Percentiles rank a stretch among this genome's conserved stretches.
Conservation (phyloP, 1,139 yeast genomes). For the Sugiyamaella grinbergsii region DNA sequence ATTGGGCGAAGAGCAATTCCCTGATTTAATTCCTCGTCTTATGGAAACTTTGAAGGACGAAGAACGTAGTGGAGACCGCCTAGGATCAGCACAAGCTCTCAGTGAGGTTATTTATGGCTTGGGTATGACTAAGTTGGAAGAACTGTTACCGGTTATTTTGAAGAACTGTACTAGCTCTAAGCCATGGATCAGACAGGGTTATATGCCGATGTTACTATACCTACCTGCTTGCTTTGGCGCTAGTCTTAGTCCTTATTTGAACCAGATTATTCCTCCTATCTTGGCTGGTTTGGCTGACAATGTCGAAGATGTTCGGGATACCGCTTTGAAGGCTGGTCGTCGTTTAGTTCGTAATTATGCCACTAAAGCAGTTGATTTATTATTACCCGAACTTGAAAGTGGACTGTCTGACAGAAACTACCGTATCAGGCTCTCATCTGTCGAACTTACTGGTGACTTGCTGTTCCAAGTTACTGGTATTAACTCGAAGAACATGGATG, state of each 20-base stretch:
- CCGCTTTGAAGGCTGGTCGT: conserved; percentile 90
- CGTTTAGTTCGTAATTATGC: conserved; percentile 91
- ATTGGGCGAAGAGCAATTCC: conserved; percentile 95
- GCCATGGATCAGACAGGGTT: conserved; percentile 83
- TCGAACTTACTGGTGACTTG: conserved; percentile 95
- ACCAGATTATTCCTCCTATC: conserved; percentile 84
- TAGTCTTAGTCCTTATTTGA: conserved; percentile 86
- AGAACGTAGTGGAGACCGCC: conserved; percentile 82
- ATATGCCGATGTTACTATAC: conserved; percentile 84
- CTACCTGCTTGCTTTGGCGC: conserved; percentile 94
- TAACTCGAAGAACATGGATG: conserved; percentile 56
- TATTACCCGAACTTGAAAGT: conserved; percentile 88
- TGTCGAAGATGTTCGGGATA: conserved; percentile 84
- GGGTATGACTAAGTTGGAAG: conserved; percentile 85
- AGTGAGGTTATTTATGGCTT: conserved; percentile 92
- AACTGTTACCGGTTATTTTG: conserved; percentile 77
- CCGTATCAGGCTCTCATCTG: conserved; percentile 90
- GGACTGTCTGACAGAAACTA: conserved; percentile 83
- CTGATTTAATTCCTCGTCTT: conserved; percentile 82
- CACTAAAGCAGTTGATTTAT: conserved; percentile 85
- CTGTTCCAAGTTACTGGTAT: conserved; percentile 94
- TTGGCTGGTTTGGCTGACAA: conserved; percentile 87
- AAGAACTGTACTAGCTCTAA: conserved; percentile 69
- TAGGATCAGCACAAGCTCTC: conserved; percentile 97
- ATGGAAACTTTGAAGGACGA: conserved; percentile 78